Evolutionary conservation across 169 alveolate species (phyloP), one percentile per base, ranked within the genome.

Genomic region (Plasmodium yoelii): DNA sequence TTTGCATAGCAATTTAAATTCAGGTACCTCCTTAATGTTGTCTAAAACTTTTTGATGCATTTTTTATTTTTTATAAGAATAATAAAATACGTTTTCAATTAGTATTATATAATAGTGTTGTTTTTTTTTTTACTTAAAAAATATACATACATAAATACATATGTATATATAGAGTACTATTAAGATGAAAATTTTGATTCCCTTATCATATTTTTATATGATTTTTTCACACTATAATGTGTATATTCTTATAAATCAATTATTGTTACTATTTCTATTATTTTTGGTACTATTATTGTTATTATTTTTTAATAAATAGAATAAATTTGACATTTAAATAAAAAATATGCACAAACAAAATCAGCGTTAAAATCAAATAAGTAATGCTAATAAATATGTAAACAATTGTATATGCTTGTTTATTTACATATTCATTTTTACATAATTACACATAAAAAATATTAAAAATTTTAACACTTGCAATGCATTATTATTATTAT

Each of bases 271-370:
- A 22, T 22, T 22, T 22, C 1, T 22, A 22, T 22, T 22, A 22
- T 22, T 22, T 22, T 22, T 22, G 26, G 0, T 22, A 22, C 1
- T 22, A 22, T 22, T 22, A 0, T 22, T 22, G 26, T 22, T 22
- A 22, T 22, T 22, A 22, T 28, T 28, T 34, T 34, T 34, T 34
- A 34, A 34, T 34, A 34, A 28, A 34, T 34, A 34, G 7, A 4
- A 34, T 34, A 34, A 34, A 34, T 34, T 1, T 34, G 4, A 47
- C 26, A 9, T 63, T 55, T 75, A 61, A 49, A 51, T 49, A 63
- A 8, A 42, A 44, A 61, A 67, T 12, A 56, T 65, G 60, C 72
- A 18, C 53, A 75, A 63, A 75, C 73, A 75, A 61, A 75, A 75
- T 75, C 88, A 75, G 51, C 34, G 57, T 53, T 65, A 61, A 34